Evolutionary conservation across 1,284 basidiomycete species (phyloP).

Genomic region (Rhodotorula sp.): DNA sequence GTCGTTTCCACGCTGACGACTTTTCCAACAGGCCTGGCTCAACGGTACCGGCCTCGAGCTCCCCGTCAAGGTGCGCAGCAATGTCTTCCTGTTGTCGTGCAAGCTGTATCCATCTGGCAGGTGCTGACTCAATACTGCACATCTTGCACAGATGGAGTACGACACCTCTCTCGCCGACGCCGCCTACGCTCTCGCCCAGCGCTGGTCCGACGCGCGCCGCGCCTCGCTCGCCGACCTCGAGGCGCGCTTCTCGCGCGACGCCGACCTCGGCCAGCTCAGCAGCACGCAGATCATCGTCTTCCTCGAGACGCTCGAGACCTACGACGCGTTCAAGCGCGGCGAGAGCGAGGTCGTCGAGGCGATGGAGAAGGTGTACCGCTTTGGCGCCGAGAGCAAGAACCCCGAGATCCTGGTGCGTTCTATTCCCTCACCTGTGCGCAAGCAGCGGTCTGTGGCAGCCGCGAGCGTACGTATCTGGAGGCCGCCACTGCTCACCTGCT

Average conservation of each 20-base stretch:
- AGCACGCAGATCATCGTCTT: constrained; percentile 68
- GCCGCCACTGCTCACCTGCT: background rate
- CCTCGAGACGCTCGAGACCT: constrained; percentile 67
- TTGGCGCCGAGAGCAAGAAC: constrained; percentile 59
- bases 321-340: constrained; percentile 44
- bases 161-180: constrained; percentile 73
- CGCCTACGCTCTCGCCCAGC: constrained; percentile 64
- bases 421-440: background rate
- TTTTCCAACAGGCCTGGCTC: constrained; percentile 37
- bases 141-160: constrained; percentile 72
- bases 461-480: background rate
- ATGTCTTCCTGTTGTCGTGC: background rate
- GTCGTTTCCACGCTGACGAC: background rate
- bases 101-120: constrained; percentile 46
- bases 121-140: constrained; percentile 57
- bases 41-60: constrained; percentile 52
- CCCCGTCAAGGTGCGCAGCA: constrained; percentile 23
- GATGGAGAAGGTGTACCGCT: constrained; percentile 61
- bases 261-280: constrained; percentile 63
- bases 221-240: constrained; percentile 56
- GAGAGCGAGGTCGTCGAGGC: constrained; percentile 61
- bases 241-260: constrained; percentile 54
- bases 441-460: background rate
- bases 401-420: constrained; percentile 72
- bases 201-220: constrained; percentile 70